A percentile compares a stretch with the other conserved stretches of the same genome.
Conservation (phyloP, 1,284 basidiomycete species). For the Apiotrichum mycotoxinovorans region DNA sequence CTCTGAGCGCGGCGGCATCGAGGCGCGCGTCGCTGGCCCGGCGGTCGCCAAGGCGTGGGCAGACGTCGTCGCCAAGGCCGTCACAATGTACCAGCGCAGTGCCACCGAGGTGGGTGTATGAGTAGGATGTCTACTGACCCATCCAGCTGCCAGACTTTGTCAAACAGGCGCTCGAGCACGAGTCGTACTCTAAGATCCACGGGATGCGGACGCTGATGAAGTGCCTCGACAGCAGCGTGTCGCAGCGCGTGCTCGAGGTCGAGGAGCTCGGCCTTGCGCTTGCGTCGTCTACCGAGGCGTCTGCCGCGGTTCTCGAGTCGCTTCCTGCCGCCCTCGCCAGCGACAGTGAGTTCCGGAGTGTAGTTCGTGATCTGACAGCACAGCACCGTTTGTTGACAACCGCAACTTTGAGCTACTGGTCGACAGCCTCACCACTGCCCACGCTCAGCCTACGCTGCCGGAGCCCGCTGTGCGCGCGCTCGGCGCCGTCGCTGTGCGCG, state of each 20-base stretch:
- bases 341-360: neutral
- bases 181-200: conserved; percentile 35
- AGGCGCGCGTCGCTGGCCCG: conserved; percentile 18
- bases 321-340: neutral
- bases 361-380: neutral
- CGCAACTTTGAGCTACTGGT: conserved; percentile 15
- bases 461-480: conserved; percentile 9
- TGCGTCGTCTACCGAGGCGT: neutral
- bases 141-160: conserved; percentile 36
- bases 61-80: conserved; percentile 20
- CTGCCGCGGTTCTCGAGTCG: neutral
- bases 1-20: conserved; percentile 29
- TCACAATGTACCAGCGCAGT: conserved; percentile 31
- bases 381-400: conserved; percentile 16
- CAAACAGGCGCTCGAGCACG: conserved; percentile 37
- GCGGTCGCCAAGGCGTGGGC: conserved; percentile 16
- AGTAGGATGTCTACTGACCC: neutral
- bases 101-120: conserved; percentile 27
- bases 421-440: neutral
- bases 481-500: conserved; percentile 2
- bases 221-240: conserved; percentile 23
- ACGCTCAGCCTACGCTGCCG: conserved; percentile 2
- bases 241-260: conserved; percentile 19
- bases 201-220: conserved; percentile 25
- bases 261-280: conserved; percentile 26